These are phyloP conservation scores for Polyplosphaeria fusca DNA, from an alignment of 495 filamentous ascomycete species.

Conservation along the genomic window DNA sequence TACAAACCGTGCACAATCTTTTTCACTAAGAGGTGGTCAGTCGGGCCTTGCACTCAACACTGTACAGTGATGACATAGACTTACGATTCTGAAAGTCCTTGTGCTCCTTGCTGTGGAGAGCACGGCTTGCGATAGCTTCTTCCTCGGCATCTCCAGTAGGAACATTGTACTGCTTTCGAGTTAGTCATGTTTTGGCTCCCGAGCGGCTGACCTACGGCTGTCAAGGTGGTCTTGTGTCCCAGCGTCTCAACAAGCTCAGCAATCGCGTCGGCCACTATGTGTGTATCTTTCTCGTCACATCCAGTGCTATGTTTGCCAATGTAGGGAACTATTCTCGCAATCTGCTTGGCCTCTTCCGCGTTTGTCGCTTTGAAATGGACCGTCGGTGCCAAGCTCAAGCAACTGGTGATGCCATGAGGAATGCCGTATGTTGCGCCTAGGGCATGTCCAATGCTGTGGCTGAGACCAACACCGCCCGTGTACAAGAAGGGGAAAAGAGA, in stretches of 20 bases:
- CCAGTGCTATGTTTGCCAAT: conserved; percentile 32
- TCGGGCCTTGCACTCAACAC: not conserved
- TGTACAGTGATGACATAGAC: not conserved
- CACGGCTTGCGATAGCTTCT: conserved; percentile 27
- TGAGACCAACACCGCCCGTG: conserved; percentile 32
- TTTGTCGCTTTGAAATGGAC: conserved; percentile 35
- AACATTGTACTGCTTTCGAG: conserved; percentile 19
- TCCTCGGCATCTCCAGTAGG: conserved; percentile 30
- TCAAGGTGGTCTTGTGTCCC: conserved; percentile 30
- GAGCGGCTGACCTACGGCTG: conserved; percentile 27
- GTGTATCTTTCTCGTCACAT: conserved; percentile 25
- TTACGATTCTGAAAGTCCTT: conserved; percentile 29
- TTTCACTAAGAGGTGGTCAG: conserved; percentile 18
- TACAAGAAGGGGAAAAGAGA: conserved; percentile 30
- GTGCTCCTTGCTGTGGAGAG: conserved; percentile 30
- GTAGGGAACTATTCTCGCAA: conserved; percentile 32
- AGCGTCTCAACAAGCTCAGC: conserved; percentile 26
- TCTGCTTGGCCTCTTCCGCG: conserved; percentile 31
- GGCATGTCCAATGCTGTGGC: conserved; percentile 36
- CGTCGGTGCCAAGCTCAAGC: conserved; percentile 33
- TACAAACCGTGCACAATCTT: conserved; percentile 27
- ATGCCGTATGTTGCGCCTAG: conserved; percentile 34
- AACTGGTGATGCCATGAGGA: conserved; percentile 36
- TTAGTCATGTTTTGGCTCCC: too few relatives aligned
- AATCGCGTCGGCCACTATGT: conserved; percentile 31